These are phyloP conservation scores for Tricholoma sp. DNA, from an alignment of 768 basidiomycete genomes.

Conservation along the genomic window DNA sequence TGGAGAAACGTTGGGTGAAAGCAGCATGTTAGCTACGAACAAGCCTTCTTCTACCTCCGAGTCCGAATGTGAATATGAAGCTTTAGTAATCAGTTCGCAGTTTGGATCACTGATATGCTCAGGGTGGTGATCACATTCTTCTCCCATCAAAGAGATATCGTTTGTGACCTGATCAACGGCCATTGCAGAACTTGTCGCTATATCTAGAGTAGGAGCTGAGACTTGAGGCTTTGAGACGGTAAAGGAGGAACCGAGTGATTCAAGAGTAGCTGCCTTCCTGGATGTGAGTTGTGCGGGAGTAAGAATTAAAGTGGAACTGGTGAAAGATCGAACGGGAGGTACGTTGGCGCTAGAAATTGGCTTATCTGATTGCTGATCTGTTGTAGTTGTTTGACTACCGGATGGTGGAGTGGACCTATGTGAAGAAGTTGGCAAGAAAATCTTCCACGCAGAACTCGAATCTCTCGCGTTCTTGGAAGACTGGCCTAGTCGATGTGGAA, in stretches of 20 bases:
- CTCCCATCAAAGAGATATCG: background rate
- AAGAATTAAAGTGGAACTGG: background rate
- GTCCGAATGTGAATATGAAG: background rate
- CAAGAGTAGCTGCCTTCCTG: background rate
- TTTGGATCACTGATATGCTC: background rate
- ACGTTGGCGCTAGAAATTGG: background rate
- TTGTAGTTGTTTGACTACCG: background rate
- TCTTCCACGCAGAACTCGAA: background rate
- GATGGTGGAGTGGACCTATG: background rate
- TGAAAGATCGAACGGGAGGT: background rate
- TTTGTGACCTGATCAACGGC: background rate
- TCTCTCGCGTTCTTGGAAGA: background rate
- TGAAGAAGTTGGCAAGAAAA: background rate
- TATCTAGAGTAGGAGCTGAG: background rate
- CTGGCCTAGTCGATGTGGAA: background rate
- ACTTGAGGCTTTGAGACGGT: background rate
- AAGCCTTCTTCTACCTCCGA: conserved; percentile 1
- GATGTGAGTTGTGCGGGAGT: background rate
- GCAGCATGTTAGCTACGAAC: background rate
- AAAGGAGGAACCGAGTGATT: too few species aligned
- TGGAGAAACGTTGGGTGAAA: background rate
- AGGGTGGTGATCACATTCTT: background rate
- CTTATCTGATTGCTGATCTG: background rate
- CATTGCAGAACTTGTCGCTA: background rate
- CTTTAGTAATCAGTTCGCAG: background rate